phyloP scores from a whole-genome alignment of 345 rosid species.

The Gossypium ekmanianum region DNA sequence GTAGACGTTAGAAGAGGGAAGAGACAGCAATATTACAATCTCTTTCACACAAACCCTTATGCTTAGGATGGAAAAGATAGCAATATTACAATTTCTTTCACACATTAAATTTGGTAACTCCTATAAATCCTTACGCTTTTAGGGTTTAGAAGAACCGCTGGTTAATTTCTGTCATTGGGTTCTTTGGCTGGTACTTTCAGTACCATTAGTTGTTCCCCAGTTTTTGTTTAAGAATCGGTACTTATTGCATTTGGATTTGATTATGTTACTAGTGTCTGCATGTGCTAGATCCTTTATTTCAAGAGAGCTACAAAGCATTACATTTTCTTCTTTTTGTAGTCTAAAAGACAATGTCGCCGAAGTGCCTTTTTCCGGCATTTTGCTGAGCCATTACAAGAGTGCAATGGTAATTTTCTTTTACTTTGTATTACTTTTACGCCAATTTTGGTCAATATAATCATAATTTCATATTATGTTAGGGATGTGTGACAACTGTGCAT shows the following conservation, averaged over 20 bases:
- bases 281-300: conserved; percentile 2
- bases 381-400: conserved; percentile 83
- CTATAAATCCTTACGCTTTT: neutral
- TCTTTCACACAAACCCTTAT: neutral
- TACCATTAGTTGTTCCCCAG: neutral
- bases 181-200: neutral
- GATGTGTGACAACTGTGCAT: conserved; percentile 92
- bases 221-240: neutral
- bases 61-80: neutral
- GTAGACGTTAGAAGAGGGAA: neutral
- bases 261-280: neutral
- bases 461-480: conserved; percentile 40
- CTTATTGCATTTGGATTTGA: conserved; percentile 7
- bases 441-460: conserved; percentile 10
- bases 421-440: conserved; percentile 7
- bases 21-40: neutral
- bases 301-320: neutral
- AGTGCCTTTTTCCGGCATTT: conserved; percentile 77
- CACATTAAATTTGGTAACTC: neutral
- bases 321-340: conserved; percentile 36
- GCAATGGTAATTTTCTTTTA: conserved; percentile 57
- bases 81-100: neutral
- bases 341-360: conserved; percentile 79
- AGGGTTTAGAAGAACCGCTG: neutral
- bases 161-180: conserved; percentile 5